Percentiles rank a stretch among this genome's conserved stretches.
These are phyloP conservation scores for Ophiostoma sp. DNA, from an alignment of 2,329 filamentous ascomycete genomes.

Conservation along the genomic window DNA sequence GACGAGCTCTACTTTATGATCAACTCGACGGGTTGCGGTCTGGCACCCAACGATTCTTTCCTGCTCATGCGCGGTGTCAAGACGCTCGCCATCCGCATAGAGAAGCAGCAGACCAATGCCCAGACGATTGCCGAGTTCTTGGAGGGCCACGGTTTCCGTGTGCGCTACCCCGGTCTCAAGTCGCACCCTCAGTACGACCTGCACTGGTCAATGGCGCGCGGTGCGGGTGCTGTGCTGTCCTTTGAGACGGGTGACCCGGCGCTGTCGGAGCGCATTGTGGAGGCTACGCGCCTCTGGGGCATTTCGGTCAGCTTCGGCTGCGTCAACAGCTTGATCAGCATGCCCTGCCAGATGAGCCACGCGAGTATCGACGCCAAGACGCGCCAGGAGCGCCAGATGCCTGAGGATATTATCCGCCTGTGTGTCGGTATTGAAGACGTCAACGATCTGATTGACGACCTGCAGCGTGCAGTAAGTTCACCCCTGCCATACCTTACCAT, in stretches of 20 bases:
- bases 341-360: constrained; percentile 99
- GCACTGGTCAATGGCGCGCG: constrained; percentile 92
- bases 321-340: constrained; percentile 97
- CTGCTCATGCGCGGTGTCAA: constrained; percentile 94
- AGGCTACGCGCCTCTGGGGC: constrained; percentile 85
- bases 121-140: constrained; percentile 90
- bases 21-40: constrained; percentile 91
- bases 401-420: constrained; percentile 92
- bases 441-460: constrained; percentile 88
- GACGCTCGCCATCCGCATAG: constrained; percentile 96
- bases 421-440: constrained; percentile 96
- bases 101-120: constrained; percentile 94
- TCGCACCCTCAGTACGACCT: constrained; percentile 96
- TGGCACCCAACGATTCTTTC: constrained; percentile 95
- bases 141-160: constrained; percentile 86
- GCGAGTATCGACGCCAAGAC: constrained; percentile 97
- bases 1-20: constrained; percentile 96
- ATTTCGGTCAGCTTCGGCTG: constrained; percentile 98
- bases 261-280: constrained; percentile 89
- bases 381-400: constrained; percentile 82
- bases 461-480: constrained; percentile 79
- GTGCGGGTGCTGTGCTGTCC: constrained; percentile 88
- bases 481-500: too few species aligned
- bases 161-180: constrained; percentile 90
- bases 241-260: constrained; percentile 90